Base-by-base conservation (phyloP, 1,139 yeast genomes). In the Zhuliangozyma parablackwelliae region DNA sequence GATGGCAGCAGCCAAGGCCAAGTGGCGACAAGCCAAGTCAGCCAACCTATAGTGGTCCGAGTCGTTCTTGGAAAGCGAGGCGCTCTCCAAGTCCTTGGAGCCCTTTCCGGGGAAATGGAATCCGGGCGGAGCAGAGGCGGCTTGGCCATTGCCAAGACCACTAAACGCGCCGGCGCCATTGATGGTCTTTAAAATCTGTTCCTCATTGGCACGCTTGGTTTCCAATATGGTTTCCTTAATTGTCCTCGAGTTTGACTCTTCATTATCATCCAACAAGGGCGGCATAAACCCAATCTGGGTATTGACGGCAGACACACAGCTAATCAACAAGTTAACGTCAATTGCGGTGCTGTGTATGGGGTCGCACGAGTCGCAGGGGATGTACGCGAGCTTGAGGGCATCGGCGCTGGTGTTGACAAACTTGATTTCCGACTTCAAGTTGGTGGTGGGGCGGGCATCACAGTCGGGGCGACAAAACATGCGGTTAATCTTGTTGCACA, bases 1-100 rank as follows among this genome's bases (percentile, higher is more conserved):
- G 29, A 74, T 66, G 10, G 82, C 85, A 3, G 94, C 95, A 21
- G 94, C 94, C 32, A 80, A 68, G 0, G 94, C 92, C 54, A 85
- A 81, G 56, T 84, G 92, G 45, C 92, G 78, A 55, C 95, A 85
- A 1, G 95, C 94, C 49, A 83, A 75, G 53, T 82, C 86, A 21
- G 84, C 88, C 28, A 85, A 66, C 40, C 83, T 70, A 47, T 80
- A 71, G 53, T 84, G 92, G 50, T 83, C 89, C 34, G 75, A 63
- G 54, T 80, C 84, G 52, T 77, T 78, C 50, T 77, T 78, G 21
- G 80, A 66, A 20, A 69, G 56, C 4, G 63, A 47, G 3, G 57
- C 48, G 31, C 52, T 44, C 29, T 53, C 61, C 30, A 49, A 48
- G 41, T 59, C 60, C 35, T 59, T 60, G n/a, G 57, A 36, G 43